Base-by-base conservation (phyloP, 2,329 filamentous ascomycete species). In the Aspergillus fructus region DNA sequence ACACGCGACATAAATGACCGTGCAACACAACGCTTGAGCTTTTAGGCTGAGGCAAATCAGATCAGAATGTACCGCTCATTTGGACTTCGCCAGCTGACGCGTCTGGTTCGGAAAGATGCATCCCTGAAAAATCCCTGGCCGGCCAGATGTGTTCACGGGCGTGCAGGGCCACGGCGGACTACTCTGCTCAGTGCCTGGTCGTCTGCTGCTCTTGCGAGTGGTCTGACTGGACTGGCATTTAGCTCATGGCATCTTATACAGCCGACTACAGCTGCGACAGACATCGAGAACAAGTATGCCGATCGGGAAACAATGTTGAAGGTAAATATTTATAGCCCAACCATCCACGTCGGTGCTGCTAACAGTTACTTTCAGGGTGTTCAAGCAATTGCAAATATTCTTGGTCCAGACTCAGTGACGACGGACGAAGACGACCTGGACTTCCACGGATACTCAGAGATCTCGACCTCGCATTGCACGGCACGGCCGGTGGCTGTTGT, bases 391-490 rank as follows among this genome's bases (percentile, higher is more conserved):
- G 5, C 34, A 15, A 33, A 50, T 17, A 33, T 19, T 6, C 71
- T 89, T 3, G 85, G 85, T 21, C 77, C 84, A 37, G 85, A 87
- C 51, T 72, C 79, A 2, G 82, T 90, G 48, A 86, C 80, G 64
- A 85, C 83, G 11, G 87, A 90, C 64, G 77, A 83, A 43, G 85
- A 87, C 43, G 85, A 86, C 46, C 74, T 90, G 2, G 80, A 84
- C 19, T 72, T 78, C 42, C 88, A 90, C 66, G 86, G 87, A 13
- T 86, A 84, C 70, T 89, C 86, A 0, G 87, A 89, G 67, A 89
- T 86, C 86, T 88, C 85, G 0, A 84, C 48, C 84, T 1, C 83
- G 87, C 64, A 90, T 90, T 66, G 83, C 84, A 30, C 79, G 84
- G 27, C 80, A 79, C 17, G 76, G 1, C 86, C 88, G 0, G 81